Evolutionary conservation across 805 yeast genomes (phyloP), one percentile per base, ranked within the genome.

Genomic region (Schizosaccharomyces lindneri): DNA sequence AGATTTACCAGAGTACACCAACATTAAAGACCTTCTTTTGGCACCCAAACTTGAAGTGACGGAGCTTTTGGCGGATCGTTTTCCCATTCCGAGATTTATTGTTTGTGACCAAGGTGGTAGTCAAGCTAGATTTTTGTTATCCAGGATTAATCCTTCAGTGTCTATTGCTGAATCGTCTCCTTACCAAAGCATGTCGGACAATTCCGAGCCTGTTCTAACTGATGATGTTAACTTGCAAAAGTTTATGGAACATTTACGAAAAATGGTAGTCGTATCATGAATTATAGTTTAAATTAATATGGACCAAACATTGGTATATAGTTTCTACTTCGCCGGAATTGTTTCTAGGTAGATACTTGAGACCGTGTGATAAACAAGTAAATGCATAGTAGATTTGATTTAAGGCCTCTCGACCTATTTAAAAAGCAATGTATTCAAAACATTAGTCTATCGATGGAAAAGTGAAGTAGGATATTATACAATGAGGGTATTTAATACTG

Each of bases 61-160:
- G 5, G 87, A 84, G 67, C 77, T 93, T 65, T 80, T 93, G 68
- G 81, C 84, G 46, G 97, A 93, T 70, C 81, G 99, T 70, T 90
- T 87, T 81, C 99, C 99, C 67, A 78, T 93, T 69, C 99, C 99
- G 59, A 81, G 98, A 73, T 93, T 90, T 70, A 89, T 93, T 67
- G 95, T 90, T 68, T 87, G 96, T 64, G 97, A 90, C 71, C 97
- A 90, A 68, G 97, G 98, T 68, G 97, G 96, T 62, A 89, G 97
- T 17, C 99, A 93, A 74, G 97, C 98, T 2, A 82, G 99, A 74
- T 93, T 93, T 78, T 78, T 93, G 73, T 81, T 87, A 73, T 87
- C 97, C 36, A 90, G 88, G 74, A 81, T 93, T 72, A 93, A 93
- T 72, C 98, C 98, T 51, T 84, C 95, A 59, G 87, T 85, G 65